Evolutionary conservation across 2,329 filamentous ascomycete species (phyloP).

Genomic region (Bertia moriformis): DNA sequence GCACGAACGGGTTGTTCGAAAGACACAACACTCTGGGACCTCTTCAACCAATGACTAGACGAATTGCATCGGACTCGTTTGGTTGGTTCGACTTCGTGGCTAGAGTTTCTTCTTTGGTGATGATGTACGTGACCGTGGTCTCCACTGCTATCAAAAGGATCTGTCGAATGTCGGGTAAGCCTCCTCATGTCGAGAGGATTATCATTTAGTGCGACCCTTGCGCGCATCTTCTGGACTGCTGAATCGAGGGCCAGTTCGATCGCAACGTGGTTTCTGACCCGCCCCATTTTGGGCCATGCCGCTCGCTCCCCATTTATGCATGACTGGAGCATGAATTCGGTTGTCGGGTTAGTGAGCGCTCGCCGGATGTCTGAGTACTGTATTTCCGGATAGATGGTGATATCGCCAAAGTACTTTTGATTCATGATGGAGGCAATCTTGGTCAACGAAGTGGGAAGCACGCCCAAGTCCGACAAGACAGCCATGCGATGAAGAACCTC

Average conservation of each 20-base stretch:
- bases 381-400: constrained; percentile 56
- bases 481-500: constrained; percentile 50
- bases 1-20: no score
- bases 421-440: constrained; percentile 48
- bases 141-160: not conserved
- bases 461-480: constrained; percentile 42
- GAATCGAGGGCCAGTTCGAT: constrained; percentile 51
- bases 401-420: constrained; percentile 61
- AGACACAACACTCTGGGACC: not conserved
- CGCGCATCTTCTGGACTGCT: constrained; percentile 32
- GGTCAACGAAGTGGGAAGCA: constrained; percentile 44
- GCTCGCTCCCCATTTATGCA: constrained; percentile 48
- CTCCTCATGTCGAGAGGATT: constrained; percentile 19
- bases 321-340: constrained; percentile 51
- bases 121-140: not conserved
- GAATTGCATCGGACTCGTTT: not conserved
- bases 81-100: not conserved
- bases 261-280: constrained; percentile 54
- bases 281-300: constrained; percentile 54
- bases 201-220: constrained; percentile 29
- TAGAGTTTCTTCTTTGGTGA: not conserved
- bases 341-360: constrained; percentile 51
- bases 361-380: constrained; percentile 42
- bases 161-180: not conserved
- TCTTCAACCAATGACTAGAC: not conserved